phyloP scores from a whole-genome alignment of 148 eudicot genomes.

The Drosera capensis region DNA sequence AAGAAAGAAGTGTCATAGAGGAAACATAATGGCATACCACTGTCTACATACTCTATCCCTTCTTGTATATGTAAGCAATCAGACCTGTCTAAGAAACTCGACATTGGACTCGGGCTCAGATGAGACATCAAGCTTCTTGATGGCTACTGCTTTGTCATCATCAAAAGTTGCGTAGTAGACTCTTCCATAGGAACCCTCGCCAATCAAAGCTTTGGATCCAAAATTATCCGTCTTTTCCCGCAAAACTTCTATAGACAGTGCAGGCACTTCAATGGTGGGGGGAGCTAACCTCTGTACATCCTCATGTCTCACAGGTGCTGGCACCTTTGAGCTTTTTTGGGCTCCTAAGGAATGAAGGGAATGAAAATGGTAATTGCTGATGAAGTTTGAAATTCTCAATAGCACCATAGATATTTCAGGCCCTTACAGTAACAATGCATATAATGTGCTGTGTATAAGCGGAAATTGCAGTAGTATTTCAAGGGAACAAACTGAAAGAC shows the following conservation, averaged over 20 bases:
- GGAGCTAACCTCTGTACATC: constrained; percentile 37
- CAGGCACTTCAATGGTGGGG: constrained; percentile 37
- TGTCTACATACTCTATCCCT: background rate
- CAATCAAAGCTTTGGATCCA: constrained; percentile 54
- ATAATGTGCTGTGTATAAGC: too few relatives aligned
- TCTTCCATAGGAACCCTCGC: constrained; percentile 67
- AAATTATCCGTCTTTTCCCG: constrained; percentile 53
- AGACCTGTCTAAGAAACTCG: constrained; percentile 53
- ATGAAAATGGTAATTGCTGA: background rate
- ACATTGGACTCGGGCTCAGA: constrained; percentile 41
- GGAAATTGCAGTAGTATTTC: too few relatives aligned
- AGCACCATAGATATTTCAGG: too few relatives aligned
- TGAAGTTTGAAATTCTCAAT: background rate
- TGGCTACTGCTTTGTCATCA: constrained; percentile 41
- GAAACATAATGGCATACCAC: background rate
- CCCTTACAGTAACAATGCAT: too few relatives aligned
- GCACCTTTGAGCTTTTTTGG: constrained; percentile 24
- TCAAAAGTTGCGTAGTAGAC: constrained; percentile 45
- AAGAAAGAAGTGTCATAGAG: background rate
- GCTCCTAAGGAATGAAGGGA: constrained; percentile 12
- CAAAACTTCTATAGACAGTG: constrained; percentile 38
- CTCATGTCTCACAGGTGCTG: constrained; percentile 25
- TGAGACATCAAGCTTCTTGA: constrained; percentile 58
- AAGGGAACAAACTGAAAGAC: too few relatives aligned
- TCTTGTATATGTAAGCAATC: background rate